Evolutionary conservation across 1,284 basidiomycete genomes (phyloP), one percentile per base, ranked within the genome.

Genomic region (Cronartium quercuum): DNA sequence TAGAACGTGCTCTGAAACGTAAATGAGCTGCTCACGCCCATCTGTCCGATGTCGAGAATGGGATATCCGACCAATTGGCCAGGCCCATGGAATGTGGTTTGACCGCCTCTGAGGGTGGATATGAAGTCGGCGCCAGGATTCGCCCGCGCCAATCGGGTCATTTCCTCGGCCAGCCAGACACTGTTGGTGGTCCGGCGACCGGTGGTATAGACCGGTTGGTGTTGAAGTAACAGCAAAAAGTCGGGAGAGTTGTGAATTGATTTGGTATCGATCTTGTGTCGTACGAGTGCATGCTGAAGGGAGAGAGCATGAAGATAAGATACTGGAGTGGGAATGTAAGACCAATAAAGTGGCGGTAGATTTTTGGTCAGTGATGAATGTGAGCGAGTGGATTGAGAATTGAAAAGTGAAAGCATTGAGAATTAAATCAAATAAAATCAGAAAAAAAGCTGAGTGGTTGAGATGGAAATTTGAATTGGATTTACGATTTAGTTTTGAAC

Each of bases 1-100:
- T n/a, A n/a, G n/a, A n/a, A n/a, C n/a, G n/a, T n/a, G n/a, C n/a
- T n/a, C 34, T 47, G 37, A 37, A 40, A 47, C 10, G 13, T 18
- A 38, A 35, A n/a, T 29, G 29, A 88, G n/a, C 6, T 55, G 51
- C 51, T 85, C 80, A 88, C 85, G 68, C 83, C 81, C 80, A 87
- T 85, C 12, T 83, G 82, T 1, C 84, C 85, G 18, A 98, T 85
- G 83, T 98, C 94, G 60, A 98, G 84, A 66, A 98, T 86, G 0
- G 94, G 92, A 81, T 99, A 99, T 41, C 93, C 96, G 13, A 97
- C 91, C 77, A 99, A 85, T 83, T 99, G 96, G 1, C 96, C 96
- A 0, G 95, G 95, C 0, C 96, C 96, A 82, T 99, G 96, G 82
- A 93, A 99, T 1, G 96, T 99, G 73, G 94, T 87, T 82, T 97